Evolutionary conservation across 306 rosid species (phyloP), one percentile per base, ranked within the genome.

Genomic region (Fagus crenata): DNA sequence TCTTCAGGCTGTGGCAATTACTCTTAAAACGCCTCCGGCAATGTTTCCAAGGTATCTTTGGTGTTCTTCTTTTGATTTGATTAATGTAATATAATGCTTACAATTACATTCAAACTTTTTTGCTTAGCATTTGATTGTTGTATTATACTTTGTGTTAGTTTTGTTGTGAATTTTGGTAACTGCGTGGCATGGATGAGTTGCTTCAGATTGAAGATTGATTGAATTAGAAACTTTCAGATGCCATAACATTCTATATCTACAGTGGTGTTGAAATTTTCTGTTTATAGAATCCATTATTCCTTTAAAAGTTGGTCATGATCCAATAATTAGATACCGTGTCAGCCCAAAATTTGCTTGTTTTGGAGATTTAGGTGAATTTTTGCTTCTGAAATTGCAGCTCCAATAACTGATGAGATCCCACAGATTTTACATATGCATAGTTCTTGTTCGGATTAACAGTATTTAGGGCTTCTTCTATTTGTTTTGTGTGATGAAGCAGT

Each of bases 1-100:
- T 92, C 92, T 96, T 71, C 99, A 96, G 87, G 97, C 97, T 2
- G 90, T 96, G 67, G 92, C 98, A 31, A 85, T 96, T 79, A 84
- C 98, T 43, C 82, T 81, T 46, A 88, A 91, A 83, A 69, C 89
- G 6, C 93, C 92, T 63, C 89, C 93, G 7, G 90, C 88, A 77
- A 78, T 91, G 78, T 93, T 96, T 77, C 87, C 94, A 0, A 91
- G 98, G 98, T 93, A 89, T 73, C 4, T n/a, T 61, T 51, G 55
- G 11, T 14, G 32, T 39, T 65, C 49, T 72, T 80, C 32, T 12
- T 54, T 37, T 37, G 58, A 68, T 36, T 72, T 59, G 41, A 40
- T 46, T 69, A 12, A 22, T 22, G 28, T 39, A 4, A 11, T 70
- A 70, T 28, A 33, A 69, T 17, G 4, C 2, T 31, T 17, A 46